Percentiles rank a stretch among this genome's conserved stretches.
These are phyloP conservation scores for Conticribra guillardii DNA, from an alignment of 108 stramenopile species.

Conservation along the genomic window DNA sequence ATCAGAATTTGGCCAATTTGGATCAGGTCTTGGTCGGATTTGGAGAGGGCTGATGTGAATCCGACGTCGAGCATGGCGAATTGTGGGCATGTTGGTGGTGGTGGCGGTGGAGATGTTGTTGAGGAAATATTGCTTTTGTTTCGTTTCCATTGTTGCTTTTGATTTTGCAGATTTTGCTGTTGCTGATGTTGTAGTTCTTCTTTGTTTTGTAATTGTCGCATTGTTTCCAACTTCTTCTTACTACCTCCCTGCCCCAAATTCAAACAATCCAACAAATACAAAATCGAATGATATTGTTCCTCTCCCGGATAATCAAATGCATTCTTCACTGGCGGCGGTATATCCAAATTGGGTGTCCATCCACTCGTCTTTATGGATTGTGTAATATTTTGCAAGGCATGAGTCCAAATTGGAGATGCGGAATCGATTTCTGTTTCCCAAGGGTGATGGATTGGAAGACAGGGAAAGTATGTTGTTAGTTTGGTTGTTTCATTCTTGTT, in stretches of 20 bases:
- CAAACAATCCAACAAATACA: constrained; percentile 52
- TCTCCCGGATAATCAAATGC: constrained; percentile 54
- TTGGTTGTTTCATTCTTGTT: not conserved
- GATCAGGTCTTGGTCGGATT: constrained; percentile 49
- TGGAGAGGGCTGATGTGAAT: constrained; percentile 51
- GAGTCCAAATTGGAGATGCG: constrained; percentile 41
- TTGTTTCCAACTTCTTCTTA: no score
- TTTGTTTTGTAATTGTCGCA: no score
- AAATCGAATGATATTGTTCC: constrained; percentile 39
- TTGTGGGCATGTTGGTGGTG: constrained; percentile 28
- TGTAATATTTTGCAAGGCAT: constrained; percentile 34
- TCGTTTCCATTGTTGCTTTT: no score
- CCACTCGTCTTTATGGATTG: constrained; percentile 10
- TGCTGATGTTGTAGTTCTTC: no score
- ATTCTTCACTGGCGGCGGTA: constrained; percentile 41
- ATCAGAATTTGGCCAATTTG: constrained; percentile 44
- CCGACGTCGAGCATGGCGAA: constrained; percentile 67
- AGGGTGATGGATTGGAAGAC: constrained; percentile 46
- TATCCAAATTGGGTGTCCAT: constrained; percentile 37
- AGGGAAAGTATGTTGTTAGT: constrained; percentile 6
- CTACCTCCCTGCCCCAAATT: no score
- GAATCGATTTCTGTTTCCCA: constrained; percentile 57
- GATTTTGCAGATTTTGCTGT: no score
- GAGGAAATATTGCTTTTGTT: no score
- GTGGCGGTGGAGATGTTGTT: no score